A percentile compares a stretch with the other conserved stretches of the same genome.
Evolutionary conservation across 2,329 filamentous ascomycete genomes (phyloP).

Genomic region (Aspergillus transmontanensis): DNA sequence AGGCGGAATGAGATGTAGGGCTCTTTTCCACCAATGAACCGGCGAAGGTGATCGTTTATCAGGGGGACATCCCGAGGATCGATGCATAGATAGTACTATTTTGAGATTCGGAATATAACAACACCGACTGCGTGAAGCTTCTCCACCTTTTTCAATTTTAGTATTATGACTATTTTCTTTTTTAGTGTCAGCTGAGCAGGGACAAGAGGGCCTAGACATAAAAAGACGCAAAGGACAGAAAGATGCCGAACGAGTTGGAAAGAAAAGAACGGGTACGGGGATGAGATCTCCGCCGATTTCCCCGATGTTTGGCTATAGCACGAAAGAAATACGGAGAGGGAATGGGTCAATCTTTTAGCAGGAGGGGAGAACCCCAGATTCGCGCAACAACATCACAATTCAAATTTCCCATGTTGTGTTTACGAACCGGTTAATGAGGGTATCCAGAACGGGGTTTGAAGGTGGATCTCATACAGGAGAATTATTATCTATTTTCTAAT

Average conservation of each 20-base stretch:
- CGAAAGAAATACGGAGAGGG: slow-evolving; percentile 31
- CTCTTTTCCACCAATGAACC: not conserved
- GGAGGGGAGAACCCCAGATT: not conserved
- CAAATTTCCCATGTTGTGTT: not conserved
- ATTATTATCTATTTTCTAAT: no score
- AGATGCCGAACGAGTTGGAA: slow-evolving; percentile 20
- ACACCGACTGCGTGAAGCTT: not conserved
- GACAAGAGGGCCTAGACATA: slow-evolving; percentile 14
- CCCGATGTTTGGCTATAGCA: slow-evolving; percentile 23
- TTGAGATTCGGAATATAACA: not conserved
- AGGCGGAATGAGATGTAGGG: not conserved
- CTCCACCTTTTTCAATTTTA: not conserved
- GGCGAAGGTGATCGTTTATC: not conserved
- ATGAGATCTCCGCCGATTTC: slow-evolving; percentile 20
- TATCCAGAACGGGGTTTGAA: not conserved
- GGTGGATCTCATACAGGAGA: no score
- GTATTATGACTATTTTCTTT: not conserved
- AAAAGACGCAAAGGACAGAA: slow-evolving; percentile 12
- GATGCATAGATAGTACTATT: not conserved
- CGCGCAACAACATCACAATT: not conserved
- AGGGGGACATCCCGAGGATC: not conserved
- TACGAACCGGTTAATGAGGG: not conserved
- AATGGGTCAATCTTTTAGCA: slow-evolving; percentile 20
- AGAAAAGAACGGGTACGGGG: slow-evolving; percentile 14
- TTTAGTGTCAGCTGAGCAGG: slow-evolving; percentile 14